Evolutionary conservation across 2,329 filamentous ascomycete genomes (phyloP).

Genomic region (Neonectria sp.): DNA sequence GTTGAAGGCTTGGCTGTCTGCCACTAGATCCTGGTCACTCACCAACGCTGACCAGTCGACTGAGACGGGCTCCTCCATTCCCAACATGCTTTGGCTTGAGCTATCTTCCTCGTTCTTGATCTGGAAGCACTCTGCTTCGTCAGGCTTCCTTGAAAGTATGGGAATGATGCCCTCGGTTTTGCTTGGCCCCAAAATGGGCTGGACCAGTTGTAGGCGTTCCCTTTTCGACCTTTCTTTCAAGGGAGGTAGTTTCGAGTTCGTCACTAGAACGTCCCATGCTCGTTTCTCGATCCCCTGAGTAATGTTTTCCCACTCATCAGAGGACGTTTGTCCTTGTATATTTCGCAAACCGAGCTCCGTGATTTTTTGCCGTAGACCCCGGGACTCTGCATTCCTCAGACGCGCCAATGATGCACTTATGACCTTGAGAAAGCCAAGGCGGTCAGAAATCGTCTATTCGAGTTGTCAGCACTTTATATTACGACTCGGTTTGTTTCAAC

Average conservation of each 20-base stretch:
- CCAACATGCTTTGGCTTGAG: not conserved
- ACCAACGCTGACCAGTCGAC: not conserved
- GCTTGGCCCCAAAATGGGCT: not conserved
- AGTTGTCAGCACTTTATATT: conserved; percentile 21
- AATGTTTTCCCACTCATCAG: not conserved
- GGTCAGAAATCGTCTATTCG: conserved; percentile 45
- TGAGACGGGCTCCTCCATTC: not conserved
- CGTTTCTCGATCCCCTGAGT: conserved; percentile 35
- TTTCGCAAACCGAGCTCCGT: conserved; percentile 13
- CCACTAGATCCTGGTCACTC: not conserved
- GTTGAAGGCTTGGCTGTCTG: not conserved
- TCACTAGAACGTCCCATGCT: conserved; percentile 46
- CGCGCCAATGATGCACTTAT: conserved; percentile 51
- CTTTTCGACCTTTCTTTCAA: conserved; percentile 14
- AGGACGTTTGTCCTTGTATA: too few relatives aligned
- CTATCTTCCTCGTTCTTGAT: not conserved
- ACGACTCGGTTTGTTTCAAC: not conserved
- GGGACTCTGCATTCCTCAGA: conserved; percentile 54
- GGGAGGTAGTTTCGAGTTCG: conserved; percentile 30
- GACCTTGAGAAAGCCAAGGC: conserved; percentile 45
- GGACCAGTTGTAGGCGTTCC: not conserved
- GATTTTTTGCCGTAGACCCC: conserved; percentile 50
- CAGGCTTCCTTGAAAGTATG: too few relatives aligned
- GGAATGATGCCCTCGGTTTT: not conserved
- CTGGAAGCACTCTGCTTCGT: too few relatives aligned